Percentiles rank a stretch among this genome's conserved stretches.
Conservation (phyloP, 768 basidiomycete genomes). For the Leccinellum rugosiceps region DNA sequence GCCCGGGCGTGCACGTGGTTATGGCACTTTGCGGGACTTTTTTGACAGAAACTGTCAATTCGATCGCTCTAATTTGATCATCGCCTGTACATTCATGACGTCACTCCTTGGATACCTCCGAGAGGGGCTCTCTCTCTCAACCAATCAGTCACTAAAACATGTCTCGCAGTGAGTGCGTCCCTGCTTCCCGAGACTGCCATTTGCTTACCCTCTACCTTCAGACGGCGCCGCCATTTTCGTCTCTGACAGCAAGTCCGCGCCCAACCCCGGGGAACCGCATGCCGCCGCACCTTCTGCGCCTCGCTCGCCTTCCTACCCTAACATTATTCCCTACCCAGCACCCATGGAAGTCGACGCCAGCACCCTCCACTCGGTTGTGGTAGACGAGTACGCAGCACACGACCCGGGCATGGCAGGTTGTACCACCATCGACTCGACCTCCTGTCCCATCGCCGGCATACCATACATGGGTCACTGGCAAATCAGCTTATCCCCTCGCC, state of each 20-base stretch:
- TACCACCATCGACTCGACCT: not conserved
- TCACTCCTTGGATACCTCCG: not conserved
- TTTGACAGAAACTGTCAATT: not conserved
- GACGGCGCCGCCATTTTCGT: not conserved
- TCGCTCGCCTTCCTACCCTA: not conserved
- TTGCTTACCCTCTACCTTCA: not conserved
- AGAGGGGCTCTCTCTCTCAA: not conserved
- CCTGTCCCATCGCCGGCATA: conserved; percentile 14
- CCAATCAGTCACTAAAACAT: not conserved
- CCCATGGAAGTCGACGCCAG: not conserved
- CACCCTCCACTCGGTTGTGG: not conserved
- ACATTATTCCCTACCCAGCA: not conserved
- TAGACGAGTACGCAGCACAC: conserved; percentile 16
- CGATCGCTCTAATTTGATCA: not conserved
- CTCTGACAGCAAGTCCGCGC: conserved; percentile 1
- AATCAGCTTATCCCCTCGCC: not conserved
- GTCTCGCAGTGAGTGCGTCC: not conserved
- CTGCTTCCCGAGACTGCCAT: not conserved
- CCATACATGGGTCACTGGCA: not conserved
- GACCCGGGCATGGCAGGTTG: conserved; percentile 27
- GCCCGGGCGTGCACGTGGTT: not conserved
- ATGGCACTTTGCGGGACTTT: not conserved
- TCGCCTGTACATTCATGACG: not conserved
- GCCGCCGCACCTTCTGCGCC: not conserved
- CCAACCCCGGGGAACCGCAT: not conserved